Base-by-base conservation (phyloP, 2,329 filamentous ascomycete genomes). In the Fusarium drepaniforme region DNA sequence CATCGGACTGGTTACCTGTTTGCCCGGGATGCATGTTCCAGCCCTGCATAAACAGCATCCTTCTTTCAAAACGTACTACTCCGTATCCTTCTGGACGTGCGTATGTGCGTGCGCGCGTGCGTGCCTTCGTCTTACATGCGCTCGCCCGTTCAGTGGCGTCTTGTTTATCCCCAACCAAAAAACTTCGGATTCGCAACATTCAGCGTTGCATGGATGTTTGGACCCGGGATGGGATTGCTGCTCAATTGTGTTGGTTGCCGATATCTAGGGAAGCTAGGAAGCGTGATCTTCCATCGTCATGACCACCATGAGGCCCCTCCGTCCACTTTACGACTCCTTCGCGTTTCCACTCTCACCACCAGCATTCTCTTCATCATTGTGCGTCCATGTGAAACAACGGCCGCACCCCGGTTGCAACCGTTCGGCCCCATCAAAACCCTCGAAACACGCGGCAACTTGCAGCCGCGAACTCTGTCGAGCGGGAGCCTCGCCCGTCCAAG, bases 381-480 rank as follows among this genome's bases (percentile, higher is more conserved):
- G 66, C 63, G 49, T 64, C 58, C 67, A 69, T 68, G 60, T 76
- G 77, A 79, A 79, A 78, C 77, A 72, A 69, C 66, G 74, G 71
- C 69, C 66, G 46, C 73, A 67, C 62, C 60, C 65, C 66, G 73
- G 63, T 67, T 75, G 72, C 72, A 74, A 58, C 74, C 68, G 68
- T 72, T 72, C 67, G 53, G 64, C 35, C 56, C 68, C 72, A 69
- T 75, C 42, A 37, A 68, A 74, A 42, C 57, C 49, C 68, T 77
- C 70, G 75, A 76, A 79, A 75, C 75, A 77, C 70, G 67, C 77
- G 75, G 75, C 69, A 78, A 63, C 64, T 38, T 72, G 69, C 71
- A 73, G 67, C 57, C 30, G 73, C 66, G 64, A 71, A 58, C 67
- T 67, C 64, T 74, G 67, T 66, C 67, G 56, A 58, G 42, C 42